These are phyloP conservation scores for Brassica juncea DNA, from an alignment of 345 rosid genomes.

Conservation along the genomic window DNA sequence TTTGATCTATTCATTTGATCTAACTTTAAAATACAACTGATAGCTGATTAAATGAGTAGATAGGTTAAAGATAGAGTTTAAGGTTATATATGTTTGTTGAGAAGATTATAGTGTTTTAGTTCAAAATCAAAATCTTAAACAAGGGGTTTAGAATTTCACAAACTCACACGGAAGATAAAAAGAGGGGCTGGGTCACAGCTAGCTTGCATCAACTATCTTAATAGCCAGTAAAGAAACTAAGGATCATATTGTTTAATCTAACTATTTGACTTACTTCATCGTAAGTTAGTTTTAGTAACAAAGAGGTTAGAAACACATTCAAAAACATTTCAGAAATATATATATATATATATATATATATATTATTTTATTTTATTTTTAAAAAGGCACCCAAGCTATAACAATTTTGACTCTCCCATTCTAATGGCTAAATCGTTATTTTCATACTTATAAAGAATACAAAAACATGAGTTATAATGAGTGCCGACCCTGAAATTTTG, in stretches of 20 bases:
- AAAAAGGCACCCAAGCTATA: neutral
- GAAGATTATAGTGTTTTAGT: neutral
- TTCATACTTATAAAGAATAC: neutral
- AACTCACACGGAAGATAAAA: neutral
- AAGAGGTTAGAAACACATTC: neutral
- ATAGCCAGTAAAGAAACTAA: neutral
- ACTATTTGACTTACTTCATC: neutral
- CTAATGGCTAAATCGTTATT: neutral
- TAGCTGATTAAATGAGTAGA: neutral
- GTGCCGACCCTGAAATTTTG: too few species aligned
- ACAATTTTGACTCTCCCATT: neutral
- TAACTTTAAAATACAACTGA: neutral
- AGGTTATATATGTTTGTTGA: constrained; percentile 12
- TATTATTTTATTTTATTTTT: neutral
- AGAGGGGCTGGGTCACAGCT: neutral
- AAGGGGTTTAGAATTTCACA: neutral
- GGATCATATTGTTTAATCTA: neutral
- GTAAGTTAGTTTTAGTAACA: neutral
- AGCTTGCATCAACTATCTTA: neutral
- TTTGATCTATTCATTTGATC: neutral
- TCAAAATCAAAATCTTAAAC: neutral
- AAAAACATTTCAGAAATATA: neutral
- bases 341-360: too few species aligned
- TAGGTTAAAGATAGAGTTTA: neutral
- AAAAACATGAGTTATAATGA: neutral